A percentile compares a stretch with the other conserved stretches of the same genome.
Conservation (phyloP, 805 yeast genomes). For the Candida boidinii region DNA sequence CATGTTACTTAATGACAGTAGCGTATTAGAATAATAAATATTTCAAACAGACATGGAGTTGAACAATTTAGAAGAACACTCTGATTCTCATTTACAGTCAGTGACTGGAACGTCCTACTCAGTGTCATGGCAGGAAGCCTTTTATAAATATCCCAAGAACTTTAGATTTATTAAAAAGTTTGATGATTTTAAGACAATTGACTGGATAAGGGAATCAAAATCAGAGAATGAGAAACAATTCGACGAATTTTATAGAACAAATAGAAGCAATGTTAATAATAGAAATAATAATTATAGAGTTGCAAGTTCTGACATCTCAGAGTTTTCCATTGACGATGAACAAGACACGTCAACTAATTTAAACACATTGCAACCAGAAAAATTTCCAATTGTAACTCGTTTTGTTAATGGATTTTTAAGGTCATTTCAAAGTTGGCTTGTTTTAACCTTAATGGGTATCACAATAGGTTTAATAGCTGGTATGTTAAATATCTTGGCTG, state of each 20-base stretch:
- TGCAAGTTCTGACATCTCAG: too few relatives aligned
- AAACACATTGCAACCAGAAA: conserved; percentile 7
- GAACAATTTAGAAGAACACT: too few relatives aligned
- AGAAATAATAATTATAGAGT: neutral
- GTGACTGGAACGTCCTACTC: too few relatives aligned
- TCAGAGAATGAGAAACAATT: conserved; percentile 31
- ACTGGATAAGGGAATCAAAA: conserved; percentile 59
- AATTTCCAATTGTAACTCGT: conserved; percentile 5
- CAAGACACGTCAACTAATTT: neutral
- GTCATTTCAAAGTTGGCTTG: conserved; percentile 57
- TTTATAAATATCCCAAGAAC: conserved; percentile 8
- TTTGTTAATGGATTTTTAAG: conserved; percentile 21
- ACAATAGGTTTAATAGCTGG: conserved; percentile 81
- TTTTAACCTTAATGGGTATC: conserved; percentile 67
- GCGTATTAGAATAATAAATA: too few relatives aligned
- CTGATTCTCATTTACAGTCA: too few relatives aligned
- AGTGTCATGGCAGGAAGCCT: conserved; percentile 16
- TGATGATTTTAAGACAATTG: conserved; percentile 56
- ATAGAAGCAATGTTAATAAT: neutral
- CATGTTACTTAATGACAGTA: too few relatives aligned
- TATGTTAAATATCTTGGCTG: conserved; percentile 69
- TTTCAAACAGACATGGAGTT: too few relatives aligned
- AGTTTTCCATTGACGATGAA: neutral
- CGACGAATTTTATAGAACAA: neutral
- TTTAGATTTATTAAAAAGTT: conserved; percentile 34